phyloP scores from a whole-genome alignment of 305 asterid species.

The Rubia tinctorum region DNA sequence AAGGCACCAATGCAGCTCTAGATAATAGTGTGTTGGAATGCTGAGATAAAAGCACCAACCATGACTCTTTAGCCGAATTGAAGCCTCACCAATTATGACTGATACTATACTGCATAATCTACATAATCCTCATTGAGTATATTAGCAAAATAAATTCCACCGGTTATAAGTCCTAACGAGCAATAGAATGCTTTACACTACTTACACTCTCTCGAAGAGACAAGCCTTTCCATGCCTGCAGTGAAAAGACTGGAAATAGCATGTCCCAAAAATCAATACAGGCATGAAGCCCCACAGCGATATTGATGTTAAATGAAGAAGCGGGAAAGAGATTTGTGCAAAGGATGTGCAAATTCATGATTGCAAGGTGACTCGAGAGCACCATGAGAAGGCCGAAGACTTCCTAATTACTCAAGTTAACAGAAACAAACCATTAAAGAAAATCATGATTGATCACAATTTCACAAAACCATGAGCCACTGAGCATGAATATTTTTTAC shows the following conservation, averaged over 20 bases:
- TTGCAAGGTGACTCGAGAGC: background rate
- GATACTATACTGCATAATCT: too few species aligned
- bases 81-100: background rate
- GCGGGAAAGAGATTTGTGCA: background rate
- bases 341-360: background rate
- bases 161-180: background rate
- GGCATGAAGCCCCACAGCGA: background rate
- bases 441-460: background rate
- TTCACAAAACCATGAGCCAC: background rate
- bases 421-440: background rate
- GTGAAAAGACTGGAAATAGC: slow-evolving; percentile 58
- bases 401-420: background rate
- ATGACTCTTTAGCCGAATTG: background rate
- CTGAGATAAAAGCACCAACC: background rate
- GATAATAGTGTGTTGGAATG: background rate
- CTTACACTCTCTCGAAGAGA: slow-evolving; percentile 90
- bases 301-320: background rate
- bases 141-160: background rate
- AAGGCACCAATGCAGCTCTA: background rate
- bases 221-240: slow-evolving; percentile 69
- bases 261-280: background rate
- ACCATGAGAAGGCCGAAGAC: background rate
- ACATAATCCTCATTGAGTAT: background rate
- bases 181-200: slow-evolving; percentile 33
- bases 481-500: background rate